Conservation (phyloP, 139 green algal species). For the Coelastrella sp. region DNA sequence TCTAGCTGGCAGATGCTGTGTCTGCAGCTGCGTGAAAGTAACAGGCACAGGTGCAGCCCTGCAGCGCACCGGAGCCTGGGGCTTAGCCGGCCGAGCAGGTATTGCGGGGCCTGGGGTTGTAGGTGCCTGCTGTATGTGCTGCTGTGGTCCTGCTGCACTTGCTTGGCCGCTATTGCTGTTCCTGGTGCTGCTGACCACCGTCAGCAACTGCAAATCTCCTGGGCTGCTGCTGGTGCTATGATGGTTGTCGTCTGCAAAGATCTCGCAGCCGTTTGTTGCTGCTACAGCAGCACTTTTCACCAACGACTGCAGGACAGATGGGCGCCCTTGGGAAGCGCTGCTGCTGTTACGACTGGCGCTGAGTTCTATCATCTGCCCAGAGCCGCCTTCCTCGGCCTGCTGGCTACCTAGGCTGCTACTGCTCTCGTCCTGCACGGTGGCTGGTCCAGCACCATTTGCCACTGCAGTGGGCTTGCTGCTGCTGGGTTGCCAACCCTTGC, state of each 20-base stretch:
- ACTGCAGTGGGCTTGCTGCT: not conserved
- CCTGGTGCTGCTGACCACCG: not conserved
- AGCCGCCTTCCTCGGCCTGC: not conserved
- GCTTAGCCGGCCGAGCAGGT: not conserved
- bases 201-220: not conserved
- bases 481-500: slow-evolving; percentile 48
- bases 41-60: slow-evolving; percentile 45
- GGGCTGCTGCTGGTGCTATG: not conserved
- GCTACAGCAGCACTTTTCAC: not conserved
- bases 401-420: not conserved
- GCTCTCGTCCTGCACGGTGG: not conserved
- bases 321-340: too few species aligned
- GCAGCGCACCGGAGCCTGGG: slow-evolving; percentile 22
- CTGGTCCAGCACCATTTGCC: not conserved
- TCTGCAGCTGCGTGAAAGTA: slow-evolving; percentile 76
- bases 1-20: slow-evolving; percentile 67
- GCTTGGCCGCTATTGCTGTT: not conserved
- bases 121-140: not conserved
- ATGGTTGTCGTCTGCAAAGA: not conserved
- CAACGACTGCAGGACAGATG: not conserved
- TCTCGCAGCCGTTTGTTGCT: not conserved
- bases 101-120: not conserved
- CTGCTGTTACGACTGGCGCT: not conserved
- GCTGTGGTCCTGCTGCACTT: not conserved
- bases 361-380: not conserved